phyloP scores from a whole-genome alignment of 257 asterid species.

The Nicotiana sylvestris region DNA sequence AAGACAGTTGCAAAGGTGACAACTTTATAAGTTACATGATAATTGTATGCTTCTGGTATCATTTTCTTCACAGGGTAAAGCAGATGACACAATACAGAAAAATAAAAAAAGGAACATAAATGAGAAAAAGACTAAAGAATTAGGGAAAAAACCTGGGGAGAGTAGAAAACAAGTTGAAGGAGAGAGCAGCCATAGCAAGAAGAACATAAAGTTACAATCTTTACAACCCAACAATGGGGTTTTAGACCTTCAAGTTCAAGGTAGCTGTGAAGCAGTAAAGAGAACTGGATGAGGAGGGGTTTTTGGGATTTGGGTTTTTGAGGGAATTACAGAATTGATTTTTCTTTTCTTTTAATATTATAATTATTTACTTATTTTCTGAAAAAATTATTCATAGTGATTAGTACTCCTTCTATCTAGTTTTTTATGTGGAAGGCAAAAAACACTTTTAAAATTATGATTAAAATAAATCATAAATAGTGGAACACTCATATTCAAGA shows the following conservation, averaged over 20 bases:
- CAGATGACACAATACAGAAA: background rate
- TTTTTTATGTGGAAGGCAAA: too few species aligned
- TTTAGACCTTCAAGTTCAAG: conserved; percentile 8
- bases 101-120: background rate
- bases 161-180: conserved; percentile 51
- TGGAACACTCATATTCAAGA: too few species aligned
- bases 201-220: conserved; percentile 34
- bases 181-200: conserved; percentile 55
- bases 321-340: background rate
- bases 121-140: background rate
- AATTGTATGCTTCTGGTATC: background rate
- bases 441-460: too few species aligned
- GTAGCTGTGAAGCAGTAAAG: background rate
- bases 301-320: conserved; percentile 14
- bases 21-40: background rate
- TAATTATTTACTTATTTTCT: background rate
- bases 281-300: conserved; percentile 18
- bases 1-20: background rate
- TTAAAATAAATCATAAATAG: too few species aligned
- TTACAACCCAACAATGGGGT: conserved; percentile 11
- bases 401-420: too few species aligned
- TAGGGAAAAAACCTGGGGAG: conserved; percentile 66
- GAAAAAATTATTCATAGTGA: too few species aligned
- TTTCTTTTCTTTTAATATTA: background rate
- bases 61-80: background rate